Conservation (phyloP, 1,284 basidiomycete genomes). For the Microbotryum intermedium region DNA sequence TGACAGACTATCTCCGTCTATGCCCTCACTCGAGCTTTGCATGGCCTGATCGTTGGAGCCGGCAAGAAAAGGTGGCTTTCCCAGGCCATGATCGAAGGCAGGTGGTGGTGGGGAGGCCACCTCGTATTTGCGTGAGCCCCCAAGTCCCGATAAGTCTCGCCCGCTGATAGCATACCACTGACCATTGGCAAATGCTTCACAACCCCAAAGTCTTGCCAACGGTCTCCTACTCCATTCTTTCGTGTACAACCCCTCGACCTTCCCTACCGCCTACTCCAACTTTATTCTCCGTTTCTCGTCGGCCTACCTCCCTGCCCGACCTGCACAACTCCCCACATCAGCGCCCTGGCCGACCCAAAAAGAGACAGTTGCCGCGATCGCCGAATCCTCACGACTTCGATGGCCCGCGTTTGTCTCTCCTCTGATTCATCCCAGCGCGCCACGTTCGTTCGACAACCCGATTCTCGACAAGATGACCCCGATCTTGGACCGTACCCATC, state of each 20-base stretch:
- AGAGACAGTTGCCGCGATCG: neutral
- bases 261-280: neutral
- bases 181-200: neutral
- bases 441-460: neutral
- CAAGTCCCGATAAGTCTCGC: neutral
- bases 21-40: neutral
- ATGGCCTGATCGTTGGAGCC: neutral
- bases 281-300: slow-evolving; percentile 4
- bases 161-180: no score
- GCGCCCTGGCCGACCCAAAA: neutral
- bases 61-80: neutral
- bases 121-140: slow-evolving; percentile 3
- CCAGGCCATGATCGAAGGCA: neutral
- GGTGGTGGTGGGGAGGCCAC: slow-evolving; percentile 10
- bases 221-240: slow-evolving; percentile 5
- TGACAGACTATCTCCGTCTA: neutral
- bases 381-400: neutral
- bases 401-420: slow-evolving; percentile 1
- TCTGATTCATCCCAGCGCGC: neutral
- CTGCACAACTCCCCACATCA: neutral
- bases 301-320: neutral
- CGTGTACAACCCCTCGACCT: slow-evolving; percentile 1
- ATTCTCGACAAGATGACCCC: neutral
- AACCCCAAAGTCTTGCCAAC: neutral
- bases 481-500: slow-evolving; percentile 1